Conservation (phyloP, 805 yeast genomes). For the Kluyveromyces aestuarii region DNA sequence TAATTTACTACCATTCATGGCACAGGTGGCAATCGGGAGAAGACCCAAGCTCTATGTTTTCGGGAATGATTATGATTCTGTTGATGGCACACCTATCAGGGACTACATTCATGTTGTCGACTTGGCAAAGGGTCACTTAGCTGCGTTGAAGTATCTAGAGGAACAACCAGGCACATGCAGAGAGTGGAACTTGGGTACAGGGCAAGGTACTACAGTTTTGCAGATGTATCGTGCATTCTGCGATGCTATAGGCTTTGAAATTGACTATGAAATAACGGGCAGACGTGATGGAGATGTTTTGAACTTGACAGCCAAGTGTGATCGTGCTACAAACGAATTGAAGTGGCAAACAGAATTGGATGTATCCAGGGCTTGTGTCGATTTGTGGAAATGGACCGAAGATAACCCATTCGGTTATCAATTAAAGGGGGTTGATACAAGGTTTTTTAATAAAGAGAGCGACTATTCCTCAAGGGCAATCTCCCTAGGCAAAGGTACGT, state of each 20-base stretch:
- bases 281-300: slow-evolving; percentile 74
- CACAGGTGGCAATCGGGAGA: slow-evolving; percentile 70
- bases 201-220: slow-evolving; percentile 69
- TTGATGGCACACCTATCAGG: slow-evolving; percentile 75
- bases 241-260: slow-evolving; percentile 50
- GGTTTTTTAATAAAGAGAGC: slow-evolving; percentile 8
- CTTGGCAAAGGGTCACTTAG: slow-evolving; percentile 66
- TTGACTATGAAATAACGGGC: slow-evolving; percentile 56
- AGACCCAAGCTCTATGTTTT: slow-evolving; percentile 57
- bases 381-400: slow-evolving; percentile 71
- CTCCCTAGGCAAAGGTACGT: slow-evolving; percentile 24
- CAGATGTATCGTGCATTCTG: slow-evolving; percentile 61
- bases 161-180: slow-evolving; percentile 45
- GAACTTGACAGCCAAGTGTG: slow-evolving; percentile 62
- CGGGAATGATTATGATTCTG: slow-evolving; percentile 61
- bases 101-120: slow-evolving; percentile 79
- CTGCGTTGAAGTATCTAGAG: slow-evolving; percentile 52
- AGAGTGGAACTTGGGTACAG: slow-evolving; percentile 81
- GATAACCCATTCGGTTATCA: slow-evolving; percentile 57
- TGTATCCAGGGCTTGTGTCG: slow-evolving; percentile 57
- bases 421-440: slow-evolving; percentile 17
- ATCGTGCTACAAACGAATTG: slow-evolving; percentile 57
- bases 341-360: slow-evolving; percentile 50
- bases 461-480: slow-evolving; percentile 23
- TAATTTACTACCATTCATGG: slow-evolving; percentile 64